Evolutionary conservation across 176 grass and related monocot species (phyloP), one percentile per base, ranked within the genome.

Genomic region (Cenchrus purpureus): DNA sequence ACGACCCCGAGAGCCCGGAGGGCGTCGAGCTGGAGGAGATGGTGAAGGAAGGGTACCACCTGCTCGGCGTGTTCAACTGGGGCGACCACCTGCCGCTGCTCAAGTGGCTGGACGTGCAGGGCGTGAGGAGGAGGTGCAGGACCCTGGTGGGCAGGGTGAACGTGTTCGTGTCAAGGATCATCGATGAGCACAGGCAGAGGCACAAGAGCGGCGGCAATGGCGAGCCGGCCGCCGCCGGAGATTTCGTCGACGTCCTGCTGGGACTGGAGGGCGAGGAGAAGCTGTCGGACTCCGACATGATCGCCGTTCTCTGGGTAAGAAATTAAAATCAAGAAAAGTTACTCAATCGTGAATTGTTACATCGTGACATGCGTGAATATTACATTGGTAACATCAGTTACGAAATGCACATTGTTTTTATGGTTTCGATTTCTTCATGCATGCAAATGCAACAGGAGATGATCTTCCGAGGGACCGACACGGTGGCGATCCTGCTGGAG

Each of bases 301-400:
- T 95, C 12, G 87, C 90, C 15, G 85, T 95, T 68, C 93, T 92
- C 13, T 95, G 93, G 93, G 93, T 95, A 95, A 83, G 13, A 74
- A 74, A 74, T 46, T 25, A 25, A 46, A 46, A 46, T 11, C 48
- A 52, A 52, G 12, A 73, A 73, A n/a, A 16, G 4, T 2, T 48
- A 6, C 43, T 7, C 42, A 69, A 69, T 40, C 37, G 34, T 34
- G 34, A 34, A 34, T 22, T 25, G 1, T 8, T 10, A 0, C 8
- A 25, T 45, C 19, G 69, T 71, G 44, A 50, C 20, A 14, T 2
- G 25, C 46, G 28, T 52, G 46, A 73, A 73, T 0, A 52, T 52
- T 52, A 46, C 70, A 74, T 74, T 34, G 37, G 3, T 17, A 74
- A 32, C 50, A 74, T 55, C 72, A 55, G 72, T 74, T 74, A 37